Base-by-base conservation (phyloP, 2,329 filamentous ascomycete genomes). In the Diaporthe batatas region DNA sequence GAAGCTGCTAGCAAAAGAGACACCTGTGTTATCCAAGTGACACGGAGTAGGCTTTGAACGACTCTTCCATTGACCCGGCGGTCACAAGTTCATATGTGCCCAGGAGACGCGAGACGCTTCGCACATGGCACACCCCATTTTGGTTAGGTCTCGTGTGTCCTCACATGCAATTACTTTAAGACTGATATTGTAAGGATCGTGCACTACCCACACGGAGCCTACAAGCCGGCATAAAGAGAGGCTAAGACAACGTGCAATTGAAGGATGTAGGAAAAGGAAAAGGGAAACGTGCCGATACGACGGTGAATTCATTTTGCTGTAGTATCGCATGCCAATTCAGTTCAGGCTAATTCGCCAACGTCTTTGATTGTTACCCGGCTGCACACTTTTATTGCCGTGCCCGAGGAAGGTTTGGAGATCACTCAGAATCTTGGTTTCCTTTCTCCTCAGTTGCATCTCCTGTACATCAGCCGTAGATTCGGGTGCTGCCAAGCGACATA, bases 331-430 rank as follows among this genome's bases (percentile, higher is more conserved):
- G n/a, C 36, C 57, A 62, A 29, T 16, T 39, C 5, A 62, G 2
- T 62, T 44, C 36, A 62, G 57, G 14, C 57, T 62, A 62, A 62
- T 62, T 21, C 36, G 23, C 57, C 16, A 42, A 29, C 16, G 5
- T 21, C 36, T 44, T 21, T 62, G 14, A 62, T 11, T 62, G 39
- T 42, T 5, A 44, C 23, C 16, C 57, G 57, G 12, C 29, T 18
- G 57, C 36, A 62, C 21, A 29, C 57, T 62, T 62, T 62, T 44
- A 44, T 62, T 29, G 23, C 36, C 57, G 57, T 21, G 57, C 36
- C 21, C 21, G 2, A 25, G 23, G 12, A 21, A 16, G 16, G 36
- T 21, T 62, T 18, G 18, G 42, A 62, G 16, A 18, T 23, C 23
- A 44, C 29, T 21, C 57, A 25, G 57, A 36, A 62, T 62, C 57